Percentiles rank a stretch among this genome's conserved stretches.
These are phyloP conservation scores for Aureobasidium mangrovei DNA, from an alignment of 2,329 filamentous ascomycete species.

Conservation along the genomic window DNA sequence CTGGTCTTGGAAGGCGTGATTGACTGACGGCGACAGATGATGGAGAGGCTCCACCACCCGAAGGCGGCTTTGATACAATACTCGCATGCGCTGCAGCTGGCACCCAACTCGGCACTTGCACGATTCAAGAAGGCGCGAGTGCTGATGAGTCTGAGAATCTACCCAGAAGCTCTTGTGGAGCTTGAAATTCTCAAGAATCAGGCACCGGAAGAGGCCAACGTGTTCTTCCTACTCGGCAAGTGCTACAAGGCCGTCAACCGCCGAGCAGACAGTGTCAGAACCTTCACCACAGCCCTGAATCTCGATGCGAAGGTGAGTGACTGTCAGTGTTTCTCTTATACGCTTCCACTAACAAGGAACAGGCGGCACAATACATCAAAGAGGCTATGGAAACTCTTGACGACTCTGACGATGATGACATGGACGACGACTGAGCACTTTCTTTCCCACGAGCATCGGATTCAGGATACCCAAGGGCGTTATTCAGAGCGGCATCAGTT, in stretches of 20 bases:
- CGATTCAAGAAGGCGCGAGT: constrained; percentile 89
- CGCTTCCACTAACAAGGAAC: constrained; percentile 16
- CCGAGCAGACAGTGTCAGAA: constrained; percentile 69
- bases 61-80: constrained; percentile 74
- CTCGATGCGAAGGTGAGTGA: constrained; percentile 81
- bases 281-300: constrained; percentile 91
- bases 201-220: constrained; percentile 88
- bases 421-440: constrained; percentile 35
- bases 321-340: neutral
- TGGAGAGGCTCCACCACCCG: constrained; percentile 81
- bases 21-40: constrained; percentile 27
- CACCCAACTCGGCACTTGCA: constrained; percentile 71
- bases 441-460: neutral
- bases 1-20: neutral
- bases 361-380: constrained; percentile 92
- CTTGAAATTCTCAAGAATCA: constrained; percentile 82
- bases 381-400: constrained; percentile 91
- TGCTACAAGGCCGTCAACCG: constrained; percentile 53
- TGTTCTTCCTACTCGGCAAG: constrained; percentile 88
- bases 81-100: constrained; percentile 69
- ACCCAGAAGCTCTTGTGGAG: constrained; percentile 68
- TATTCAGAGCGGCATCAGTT: neutral
- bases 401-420: constrained; percentile 60
- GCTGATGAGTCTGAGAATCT: constrained; percentile 63
- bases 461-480: neutral